Conservation (phyloP, 2,329 filamentous ascomycete species). For the Bipolaris gigantea region DNA sequence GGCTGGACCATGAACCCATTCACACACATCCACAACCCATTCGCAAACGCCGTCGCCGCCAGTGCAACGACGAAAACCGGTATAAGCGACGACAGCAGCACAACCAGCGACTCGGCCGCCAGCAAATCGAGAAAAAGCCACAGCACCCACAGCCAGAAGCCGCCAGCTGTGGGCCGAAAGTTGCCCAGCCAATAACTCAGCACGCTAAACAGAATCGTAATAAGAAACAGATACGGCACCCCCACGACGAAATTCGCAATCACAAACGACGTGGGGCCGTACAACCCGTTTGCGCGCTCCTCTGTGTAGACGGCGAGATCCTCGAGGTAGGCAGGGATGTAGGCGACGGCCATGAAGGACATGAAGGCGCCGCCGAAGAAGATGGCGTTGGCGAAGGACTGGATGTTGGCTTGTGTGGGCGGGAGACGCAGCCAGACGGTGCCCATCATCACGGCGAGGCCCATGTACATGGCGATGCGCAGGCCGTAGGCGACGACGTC, state of each 20-base stretch:
- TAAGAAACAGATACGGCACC: conserved; percentile 77
- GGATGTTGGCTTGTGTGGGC: conserved; percentile 71
- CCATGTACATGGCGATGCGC: conserved; percentile 78
- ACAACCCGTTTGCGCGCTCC: conserved; percentile 79
- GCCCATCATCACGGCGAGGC: conserved; percentile 82
- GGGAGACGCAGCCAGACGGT: conserved; percentile 79
- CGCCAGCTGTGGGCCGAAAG: conserved; percentile 65
- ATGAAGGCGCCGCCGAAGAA: conserved; percentile 58
- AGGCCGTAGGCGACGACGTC: conserved; percentile 85
- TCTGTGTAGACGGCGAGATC: conserved; percentile 73
- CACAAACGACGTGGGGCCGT: conserved; percentile 72
- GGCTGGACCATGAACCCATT: conserved; percentile 79
- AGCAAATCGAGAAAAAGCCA: conserved; percentile 85
- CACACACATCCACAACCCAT: conserved; percentile 88
- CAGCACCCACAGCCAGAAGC: conserved; percentile 78
- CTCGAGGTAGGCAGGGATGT: conserved; percentile 81
- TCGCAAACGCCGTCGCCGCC: conserved; percentile 79
- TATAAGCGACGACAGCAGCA: conserved; percentile 71
- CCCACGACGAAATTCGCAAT: conserved; percentile 81
- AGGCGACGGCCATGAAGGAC: conserved; percentile 67
- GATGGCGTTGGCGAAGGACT: conserved; percentile 80
- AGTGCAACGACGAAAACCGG: conserved; percentile 80
- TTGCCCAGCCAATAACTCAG: conserved; percentile 80
- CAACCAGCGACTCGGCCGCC: conserved; percentile 79
- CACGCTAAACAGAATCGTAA: conserved; percentile 72